Evolutionary conservation across 164 flowering plant genomes (phyloP).

Genomic region (Aristolochia contorta): DNA sequence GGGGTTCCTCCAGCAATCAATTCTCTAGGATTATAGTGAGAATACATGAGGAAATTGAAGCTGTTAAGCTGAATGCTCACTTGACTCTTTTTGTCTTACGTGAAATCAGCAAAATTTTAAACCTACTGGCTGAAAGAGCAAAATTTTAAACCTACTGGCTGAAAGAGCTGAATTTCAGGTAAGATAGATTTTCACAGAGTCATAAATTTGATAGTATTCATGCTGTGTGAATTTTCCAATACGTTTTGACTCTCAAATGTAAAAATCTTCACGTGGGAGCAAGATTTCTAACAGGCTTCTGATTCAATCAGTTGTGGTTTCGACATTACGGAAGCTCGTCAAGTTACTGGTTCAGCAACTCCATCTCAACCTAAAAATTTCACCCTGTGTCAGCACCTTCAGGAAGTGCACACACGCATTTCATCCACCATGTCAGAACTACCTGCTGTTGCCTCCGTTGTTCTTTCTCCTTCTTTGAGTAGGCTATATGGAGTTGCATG

Average conservation of each 20-base stretch:
- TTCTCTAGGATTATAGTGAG: constrained; percentile 51
- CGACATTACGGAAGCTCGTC: constrained; percentile 62
- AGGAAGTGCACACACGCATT: constrained; percentile 70
- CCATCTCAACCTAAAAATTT: constrained; percentile 79
- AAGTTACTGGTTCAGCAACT: constrained; percentile 77
- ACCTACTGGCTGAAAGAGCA: too few relatives aligned
- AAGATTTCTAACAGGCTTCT: too few relatives aligned
- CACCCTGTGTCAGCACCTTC: constrained; percentile 77
- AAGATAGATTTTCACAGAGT: constrained; percentile 7
- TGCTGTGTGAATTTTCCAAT: too few relatives aligned
- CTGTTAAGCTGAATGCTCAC: constrained; percentile 74
- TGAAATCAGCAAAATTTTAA: constrained; percentile 74
- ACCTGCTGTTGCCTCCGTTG: constrained; percentile 66
- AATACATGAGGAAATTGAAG: constrained; percentile 91
- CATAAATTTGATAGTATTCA: background rate
- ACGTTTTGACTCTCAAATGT: too few relatives aligned
- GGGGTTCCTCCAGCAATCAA: constrained; percentile 82
- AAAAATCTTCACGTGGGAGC: too few relatives aligned
- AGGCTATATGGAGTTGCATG: constrained; percentile 74
- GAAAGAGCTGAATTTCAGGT: constrained; percentile 96
- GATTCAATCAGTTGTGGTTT: background rate
- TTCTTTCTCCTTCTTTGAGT: constrained; percentile 68
- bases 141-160: constrained; percentile 59
- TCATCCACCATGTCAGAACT: constrained; percentile 46
- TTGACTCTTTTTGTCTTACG: constrained; percentile 86